Conservation (phyloP, 306 rosid genomes). For the Pyrus pyrifolia region DNA sequence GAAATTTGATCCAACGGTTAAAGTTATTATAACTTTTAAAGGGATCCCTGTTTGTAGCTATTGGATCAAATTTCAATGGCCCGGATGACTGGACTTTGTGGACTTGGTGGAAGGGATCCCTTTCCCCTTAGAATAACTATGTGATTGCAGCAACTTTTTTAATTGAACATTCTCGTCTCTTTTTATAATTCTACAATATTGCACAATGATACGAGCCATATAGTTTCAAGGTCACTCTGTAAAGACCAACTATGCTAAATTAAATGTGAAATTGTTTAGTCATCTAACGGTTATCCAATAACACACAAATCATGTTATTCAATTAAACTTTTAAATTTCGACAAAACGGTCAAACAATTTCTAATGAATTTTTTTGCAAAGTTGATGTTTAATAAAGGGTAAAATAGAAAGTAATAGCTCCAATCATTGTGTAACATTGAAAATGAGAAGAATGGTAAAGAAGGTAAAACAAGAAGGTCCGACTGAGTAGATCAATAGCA, state of each 20-base stretch:
- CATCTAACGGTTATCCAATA: neutral
- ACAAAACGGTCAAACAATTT: too few species aligned
- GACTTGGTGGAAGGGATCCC: too few species aligned
- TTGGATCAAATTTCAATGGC: too few species aligned
- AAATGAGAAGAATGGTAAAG: too few species aligned
- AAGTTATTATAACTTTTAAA: too few species aligned
- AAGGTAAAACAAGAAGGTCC: too few species aligned
- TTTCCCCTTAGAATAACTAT: neutral
- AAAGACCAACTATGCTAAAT: neutral
- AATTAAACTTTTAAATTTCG: too few species aligned
- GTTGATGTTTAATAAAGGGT: neutral
- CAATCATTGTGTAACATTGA: neutral
- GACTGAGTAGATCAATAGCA: neutral
- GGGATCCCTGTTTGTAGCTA: accelerated
- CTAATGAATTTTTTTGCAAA: neutral
- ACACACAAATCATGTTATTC: neutral
- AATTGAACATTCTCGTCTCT: neutral
- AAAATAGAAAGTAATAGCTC: neutral
- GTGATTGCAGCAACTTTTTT: neutral
- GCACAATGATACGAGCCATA: neutral
- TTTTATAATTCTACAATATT: too few species aligned
- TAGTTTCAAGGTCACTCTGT: neutral
- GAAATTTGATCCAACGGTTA: too few species aligned
- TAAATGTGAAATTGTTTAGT: neutral
- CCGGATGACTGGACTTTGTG: too few species aligned